These are phyloP conservation scores for Cupressus sempervirens DNA, from an alignment of 75 land plant genomes.

Conservation along the genomic window DNA sequence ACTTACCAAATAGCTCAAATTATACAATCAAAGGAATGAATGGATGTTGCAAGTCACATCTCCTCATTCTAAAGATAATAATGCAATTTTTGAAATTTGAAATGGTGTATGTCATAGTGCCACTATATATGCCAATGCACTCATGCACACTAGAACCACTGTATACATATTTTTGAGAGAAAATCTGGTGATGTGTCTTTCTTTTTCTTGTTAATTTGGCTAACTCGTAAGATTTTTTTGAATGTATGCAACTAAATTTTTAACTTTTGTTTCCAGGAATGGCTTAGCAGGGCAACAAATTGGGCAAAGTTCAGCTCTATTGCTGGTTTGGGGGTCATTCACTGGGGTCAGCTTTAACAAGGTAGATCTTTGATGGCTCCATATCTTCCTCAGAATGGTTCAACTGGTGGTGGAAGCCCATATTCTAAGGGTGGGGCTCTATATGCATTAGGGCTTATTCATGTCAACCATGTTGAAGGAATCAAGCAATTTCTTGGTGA, in stretches of 20 bases:
- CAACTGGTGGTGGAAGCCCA: slow-evolving; percentile 91
- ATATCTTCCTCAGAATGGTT: slow-evolving; percentile 91
- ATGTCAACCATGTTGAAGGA: no score
- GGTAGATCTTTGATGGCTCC: slow-evolving; percentile 98
- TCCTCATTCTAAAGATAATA: no score
- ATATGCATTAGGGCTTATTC: no score
- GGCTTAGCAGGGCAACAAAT: slow-evolving; percentile 95
- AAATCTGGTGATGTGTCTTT: slow-evolving; percentile 51
- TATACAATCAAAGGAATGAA: no score
- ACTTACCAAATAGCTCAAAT: no score
- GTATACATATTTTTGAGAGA: slow-evolving; percentile 95
- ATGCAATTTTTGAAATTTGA: no score
- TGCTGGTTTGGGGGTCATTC: slow-evolving; percentile 96
- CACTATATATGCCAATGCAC: no score
- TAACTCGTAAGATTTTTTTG: background rate
- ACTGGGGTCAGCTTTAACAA: slow-evolving; percentile 94
- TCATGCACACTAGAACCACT: slow-evolving; percentile 99
- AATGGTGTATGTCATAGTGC: no score
- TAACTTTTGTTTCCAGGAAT: slow-evolving; percentile 54
- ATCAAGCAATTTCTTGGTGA: no score
- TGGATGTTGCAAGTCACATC: no score
- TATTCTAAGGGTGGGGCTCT: no score
- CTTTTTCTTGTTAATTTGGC: background rate
- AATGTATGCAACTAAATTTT: background rate
- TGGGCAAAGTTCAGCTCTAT: slow-evolving; percentile 99